Percentiles rank a stretch among this genome's conserved stretches.
These are phyloP conservation scores for Neospora caninum DNA, from an alignment of 169 alveolate genomes.

Conservation along the genomic window DNA sequence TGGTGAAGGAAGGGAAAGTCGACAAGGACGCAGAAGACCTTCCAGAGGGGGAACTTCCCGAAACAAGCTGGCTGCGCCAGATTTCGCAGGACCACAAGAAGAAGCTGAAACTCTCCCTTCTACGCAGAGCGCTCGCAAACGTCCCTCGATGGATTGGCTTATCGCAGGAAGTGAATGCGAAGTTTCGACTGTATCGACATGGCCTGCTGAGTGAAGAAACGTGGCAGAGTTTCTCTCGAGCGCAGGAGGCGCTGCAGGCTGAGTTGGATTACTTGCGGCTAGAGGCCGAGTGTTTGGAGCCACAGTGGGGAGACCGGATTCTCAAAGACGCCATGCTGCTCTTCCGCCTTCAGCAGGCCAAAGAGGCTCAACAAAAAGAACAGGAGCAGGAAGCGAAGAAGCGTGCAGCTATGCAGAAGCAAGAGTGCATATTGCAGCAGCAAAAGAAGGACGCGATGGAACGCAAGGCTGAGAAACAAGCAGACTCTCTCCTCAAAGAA, in stretches of 20 bases:
- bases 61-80: slow-evolving; percentile 31
- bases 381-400: slow-evolving; percentile 43
- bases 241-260: slow-evolving; percentile 14
- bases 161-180: slow-evolving; percentile 32
- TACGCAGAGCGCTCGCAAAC: slow-evolving; percentile 45
- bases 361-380: slow-evolving; percentile 24
- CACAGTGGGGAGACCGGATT: slow-evolving; percentile 27
- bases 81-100: slow-evolving; percentile 10
- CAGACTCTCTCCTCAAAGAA: slow-evolving; percentile 5
- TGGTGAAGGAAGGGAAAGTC: slow-evolving; percentile 1
- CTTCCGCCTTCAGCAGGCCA: slow-evolving; percentile 6
- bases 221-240: background rate
- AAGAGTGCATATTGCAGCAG: background rate
- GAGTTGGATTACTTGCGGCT: slow-evolving; percentile 28
- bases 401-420: slow-evolving; percentile 8
- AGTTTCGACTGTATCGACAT: slow-evolving; percentile 42
- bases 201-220: slow-evolving; percentile 28
- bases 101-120: slow-evolving; percentile 14
- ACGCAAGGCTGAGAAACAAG: slow-evolving; percentile 8
- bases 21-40: slow-evolving; percentile 33
- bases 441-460: slow-evolving; percentile 25
- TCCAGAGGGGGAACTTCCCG: background rate
- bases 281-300: slow-evolving; percentile 44
- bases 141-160: slow-evolving; percentile 33
- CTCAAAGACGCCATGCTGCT: slow-evolving; percentile 40